phyloP scores from a whole-genome alignment of 768 basidiomycete genomes.

The Kwoniella heveanensis region DNA sequence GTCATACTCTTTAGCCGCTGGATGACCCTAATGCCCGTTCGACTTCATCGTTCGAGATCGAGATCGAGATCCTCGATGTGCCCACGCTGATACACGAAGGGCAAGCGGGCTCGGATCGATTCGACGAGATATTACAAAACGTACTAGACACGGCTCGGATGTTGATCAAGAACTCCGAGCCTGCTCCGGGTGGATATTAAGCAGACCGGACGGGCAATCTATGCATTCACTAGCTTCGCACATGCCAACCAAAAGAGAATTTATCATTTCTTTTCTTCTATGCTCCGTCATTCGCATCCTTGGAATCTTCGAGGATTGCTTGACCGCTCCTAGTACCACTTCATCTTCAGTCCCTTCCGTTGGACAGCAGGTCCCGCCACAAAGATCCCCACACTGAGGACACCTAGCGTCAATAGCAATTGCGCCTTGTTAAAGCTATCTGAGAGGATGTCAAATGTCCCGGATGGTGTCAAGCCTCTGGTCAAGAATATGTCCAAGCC shows the following conservation, averaged over 20 bases:
- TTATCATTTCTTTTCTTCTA: no score
- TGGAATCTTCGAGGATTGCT: no score
- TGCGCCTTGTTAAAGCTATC: constrained; percentile 93
- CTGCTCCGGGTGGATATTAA: constrained; percentile 7
- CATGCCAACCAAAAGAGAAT: no score
- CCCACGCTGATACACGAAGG: constrained; percentile 70
- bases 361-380: constrained; percentile 77
- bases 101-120: constrained; percentile 69
- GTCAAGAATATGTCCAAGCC: constrained; percentile 90
- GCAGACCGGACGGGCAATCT: no score
- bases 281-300: no score
- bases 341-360: constrained; percentile 45
- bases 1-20: not conserved
- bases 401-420: constrained; percentile 77
- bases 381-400: constrained; percentile 72
- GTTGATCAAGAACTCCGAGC: constrained; percentile 71
- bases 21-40: constrained; percentile 11
- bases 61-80: constrained; percentile 77
- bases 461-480: constrained; percentile 74
- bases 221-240: no score
- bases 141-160: constrained; percentile 93
- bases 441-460: constrained; percentile 87
- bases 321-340: constrained; percentile 55
- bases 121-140: constrained; percentile 87
- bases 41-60: constrained; percentile 74